phyloP scores from a whole-genome alignment of 176 grass and related monocot genomes.

The Aegilops bicornis region DNA sequence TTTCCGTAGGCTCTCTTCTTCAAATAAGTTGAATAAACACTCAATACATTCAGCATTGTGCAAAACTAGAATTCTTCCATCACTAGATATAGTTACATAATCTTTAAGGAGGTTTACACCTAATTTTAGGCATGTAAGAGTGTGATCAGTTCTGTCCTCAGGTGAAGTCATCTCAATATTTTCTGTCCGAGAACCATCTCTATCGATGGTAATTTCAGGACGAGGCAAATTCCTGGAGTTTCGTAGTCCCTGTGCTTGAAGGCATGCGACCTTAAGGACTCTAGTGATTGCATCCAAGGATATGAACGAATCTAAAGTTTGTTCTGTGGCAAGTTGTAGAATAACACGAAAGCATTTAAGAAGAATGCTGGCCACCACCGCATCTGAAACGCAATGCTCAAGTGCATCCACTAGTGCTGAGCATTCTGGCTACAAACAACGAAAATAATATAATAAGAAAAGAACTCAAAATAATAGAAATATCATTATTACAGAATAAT shows the following conservation, averaged over 20 bases:
- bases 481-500: background rate
- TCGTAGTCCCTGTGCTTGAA: constrained; percentile 52
- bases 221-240: constrained; percentile 37
- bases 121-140: constrained; percentile 59
- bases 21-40: constrained; percentile 70
- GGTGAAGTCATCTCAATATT: constrained; percentile 9
- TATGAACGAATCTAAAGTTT: constrained; percentile 62
- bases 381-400: constrained; percentile 57
- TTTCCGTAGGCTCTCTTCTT: constrained; percentile 59
- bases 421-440: constrained; percentile 79
- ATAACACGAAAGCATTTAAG: constrained; percentile 64
- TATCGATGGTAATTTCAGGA: constrained; percentile 24
- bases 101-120: constrained; percentile 65
- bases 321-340: constrained; percentile 61
- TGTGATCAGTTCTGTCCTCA: constrained; percentile 18
- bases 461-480: constrained; percentile 1
- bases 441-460: constrained; percentile 7
- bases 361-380: constrained; percentile 53
- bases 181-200: constrained; percentile 22
- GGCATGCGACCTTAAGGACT: constrained; percentile 61
- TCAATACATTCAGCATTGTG: constrained; percentile 70
- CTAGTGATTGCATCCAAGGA: constrained; percentile 58
- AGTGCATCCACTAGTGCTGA: constrained; percentile 57
- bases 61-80: constrained; percentile 59
- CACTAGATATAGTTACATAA: constrained; percentile 52